A percentile compares a stretch with the other conserved stretches of the same genome.
These are phyloP conservation scores for Phytophthora niederhauseri DNA, from an alignment of 352 stramenopile species.

Conservation along the genomic window DNA sequence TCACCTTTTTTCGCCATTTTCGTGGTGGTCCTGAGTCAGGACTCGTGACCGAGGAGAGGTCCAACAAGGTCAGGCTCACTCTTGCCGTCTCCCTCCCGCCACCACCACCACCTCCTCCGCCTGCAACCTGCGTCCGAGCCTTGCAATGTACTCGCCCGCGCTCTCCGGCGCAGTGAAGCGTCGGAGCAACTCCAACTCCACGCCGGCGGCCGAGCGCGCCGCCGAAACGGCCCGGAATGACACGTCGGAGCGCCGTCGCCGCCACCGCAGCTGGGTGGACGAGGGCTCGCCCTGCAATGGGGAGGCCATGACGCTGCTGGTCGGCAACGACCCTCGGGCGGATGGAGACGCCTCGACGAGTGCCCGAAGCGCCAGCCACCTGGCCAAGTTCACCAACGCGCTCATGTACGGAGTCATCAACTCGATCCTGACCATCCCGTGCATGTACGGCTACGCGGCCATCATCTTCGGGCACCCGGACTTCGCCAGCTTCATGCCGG, in stretches of 20 bases:
- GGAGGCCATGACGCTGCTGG: conserved; percentile 42
- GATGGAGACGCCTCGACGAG: not conserved
- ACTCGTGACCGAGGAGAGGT: not conserved
- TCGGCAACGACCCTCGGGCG: conserved; percentile 16
- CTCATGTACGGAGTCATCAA: conserved; percentile 93
- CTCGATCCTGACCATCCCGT: conserved; percentile 94
- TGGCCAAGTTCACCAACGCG: conserved; percentile 64
- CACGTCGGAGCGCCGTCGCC: conserved; percentile 23
- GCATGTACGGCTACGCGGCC: conserved; percentile 95
- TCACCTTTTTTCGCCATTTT: not conserved
- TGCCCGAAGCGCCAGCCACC: not conserved
- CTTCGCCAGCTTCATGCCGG: conserved; percentile 88
- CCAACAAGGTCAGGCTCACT: not conserved
- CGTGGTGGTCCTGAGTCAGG: not conserved
- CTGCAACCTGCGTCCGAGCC: not conserved
- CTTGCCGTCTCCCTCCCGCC: not conserved
- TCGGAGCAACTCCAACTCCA: conserved; percentile 43
- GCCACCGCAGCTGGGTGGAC: conserved; percentile 48
- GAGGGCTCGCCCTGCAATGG: conserved; percentile 25
- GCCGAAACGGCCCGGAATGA: conserved; percentile 17
- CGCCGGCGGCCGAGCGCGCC: conserved; percentile 24
- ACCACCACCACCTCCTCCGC: no score
- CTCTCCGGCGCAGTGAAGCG: conserved; percentile 59
- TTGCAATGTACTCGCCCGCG: conserved; percentile 65
- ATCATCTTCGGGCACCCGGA: conserved; percentile 96